Percentiles rank a stretch among this genome's conserved stretches.
phyloP scores from a whole-genome alignment of 176 grass and related monocot genomes.

The Lolium multiflorum region DNA sequence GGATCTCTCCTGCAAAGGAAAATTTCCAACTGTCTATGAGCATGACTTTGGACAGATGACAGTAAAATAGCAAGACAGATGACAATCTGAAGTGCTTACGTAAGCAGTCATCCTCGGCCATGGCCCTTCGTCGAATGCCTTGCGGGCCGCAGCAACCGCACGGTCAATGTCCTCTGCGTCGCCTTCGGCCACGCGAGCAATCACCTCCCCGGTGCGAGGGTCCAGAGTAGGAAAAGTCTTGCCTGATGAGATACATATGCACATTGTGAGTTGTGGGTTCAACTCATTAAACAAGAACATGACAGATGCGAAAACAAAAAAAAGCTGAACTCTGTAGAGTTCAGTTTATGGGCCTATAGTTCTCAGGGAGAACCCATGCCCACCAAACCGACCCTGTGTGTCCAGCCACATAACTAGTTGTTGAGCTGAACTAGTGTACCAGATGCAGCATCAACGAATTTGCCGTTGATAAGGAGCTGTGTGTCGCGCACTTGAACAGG shows the following conservation, averaged over 20 bases:
- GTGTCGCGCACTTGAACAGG: constrained; percentile 75
- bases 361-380: background rate
- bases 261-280: background rate
- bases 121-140: constrained; percentile 91
- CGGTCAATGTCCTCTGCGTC: constrained; percentile 61
- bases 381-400: background rate
- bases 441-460: constrained; percentile 87
- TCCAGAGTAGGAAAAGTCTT: constrained; percentile 85
- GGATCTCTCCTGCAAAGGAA: constrained; percentile 76
- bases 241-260: constrained; percentile 44
- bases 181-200: constrained; percentile 80
- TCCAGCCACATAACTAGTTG: background rate
- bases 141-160: constrained; percentile 73
- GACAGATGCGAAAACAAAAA: background rate
- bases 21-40: constrained; percentile 3
- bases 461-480: constrained; percentile 88
- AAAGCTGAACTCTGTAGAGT: background rate
- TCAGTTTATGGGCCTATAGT: background rate
- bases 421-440: constrained; percentile 43
- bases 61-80: background rate
- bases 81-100: constrained; percentile 39
- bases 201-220: constrained; percentile 80
- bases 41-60: background rate
- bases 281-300: background rate
- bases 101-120: constrained; percentile 95